Conservation (phyloP, 805 yeast species). For the Myxozyma neotropica region DNA sequence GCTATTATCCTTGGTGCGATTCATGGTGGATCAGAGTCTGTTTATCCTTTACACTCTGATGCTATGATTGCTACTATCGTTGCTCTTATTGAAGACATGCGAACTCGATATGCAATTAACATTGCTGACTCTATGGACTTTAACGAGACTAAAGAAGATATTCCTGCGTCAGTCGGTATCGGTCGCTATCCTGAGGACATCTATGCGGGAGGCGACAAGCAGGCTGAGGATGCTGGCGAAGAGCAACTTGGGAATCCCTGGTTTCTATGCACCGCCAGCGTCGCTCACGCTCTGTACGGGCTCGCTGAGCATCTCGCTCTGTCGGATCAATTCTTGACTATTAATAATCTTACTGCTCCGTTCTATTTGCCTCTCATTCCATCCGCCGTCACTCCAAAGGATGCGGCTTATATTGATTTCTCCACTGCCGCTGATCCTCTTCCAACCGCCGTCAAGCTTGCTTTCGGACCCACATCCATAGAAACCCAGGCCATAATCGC, state of each 20-base stretch:
- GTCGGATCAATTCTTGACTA: conserved; percentile 16
- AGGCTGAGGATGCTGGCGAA: conserved; percentile 48
- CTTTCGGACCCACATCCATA: conserved; percentile 11
- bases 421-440: conserved; percentile 2
- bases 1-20: conserved; percentile 63
- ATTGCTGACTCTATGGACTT: conserved; percentile 28
- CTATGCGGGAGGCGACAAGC: conserved; percentile 53
- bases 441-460: conserved; percentile 12
- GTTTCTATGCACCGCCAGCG: conserved; percentile 60
- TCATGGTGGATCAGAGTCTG: conserved; percentile 39
- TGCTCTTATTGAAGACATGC: conserved; percentile 68
- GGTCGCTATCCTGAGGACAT: conserved; percentile 94
- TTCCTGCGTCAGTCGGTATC: conserved; percentile 59
- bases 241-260: conserved; percentile 89
- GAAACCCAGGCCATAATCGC: conserved; percentile 20
- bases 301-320: conserved; percentile 39
- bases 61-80: conserved; percentile 50
- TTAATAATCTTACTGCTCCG: conserved; percentile 26
- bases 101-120: conserved; percentile 75
- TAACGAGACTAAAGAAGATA: neutral
- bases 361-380: conserved; percentile 30
- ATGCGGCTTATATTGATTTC: conserved; percentile 14
- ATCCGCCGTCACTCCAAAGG: conserved; percentile 10
- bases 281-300: conserved; percentile 41
- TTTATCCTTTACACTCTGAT: conserved; percentile 39